Evolutionary conservation across 192 early-diverging fungal genomes (phyloP).

Genomic region (Gryganskiella cystojenkinii): DNA sequence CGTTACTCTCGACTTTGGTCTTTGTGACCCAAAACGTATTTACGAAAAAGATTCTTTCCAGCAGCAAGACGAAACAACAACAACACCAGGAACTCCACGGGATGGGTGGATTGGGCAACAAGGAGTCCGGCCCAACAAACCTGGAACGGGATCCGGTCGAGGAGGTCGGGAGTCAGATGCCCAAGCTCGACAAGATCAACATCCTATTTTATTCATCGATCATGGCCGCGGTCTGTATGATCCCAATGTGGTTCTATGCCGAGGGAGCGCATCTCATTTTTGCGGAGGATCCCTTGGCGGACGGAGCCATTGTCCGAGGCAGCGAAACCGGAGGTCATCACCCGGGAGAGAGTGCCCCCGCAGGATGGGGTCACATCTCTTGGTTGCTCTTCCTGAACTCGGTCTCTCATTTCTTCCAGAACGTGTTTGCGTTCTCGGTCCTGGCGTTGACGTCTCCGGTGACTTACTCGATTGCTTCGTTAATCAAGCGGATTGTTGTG

Average conservation of each 20-base stretch:
- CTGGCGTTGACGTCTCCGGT: conserved; percentile 82
- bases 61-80: conserved; percentile 35
- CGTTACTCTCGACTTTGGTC: conserved; percentile 79
- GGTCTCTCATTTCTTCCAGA: conserved; percentile 83
- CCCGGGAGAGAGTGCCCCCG: conserved; percentile 21
- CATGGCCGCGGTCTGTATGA: conserved; percentile 80
- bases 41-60: conserved; percentile 82
- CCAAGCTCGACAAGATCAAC: conserved; percentile 88
- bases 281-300: conserved; percentile 27
- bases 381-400: conserved; percentile 82
- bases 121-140: conserved; percentile 10
- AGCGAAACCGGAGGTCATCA: conserved; percentile 2
- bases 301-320: not conserved
- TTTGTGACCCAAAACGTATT: conserved; percentile 93
- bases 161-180: not conserved
- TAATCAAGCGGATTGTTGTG: conserved; percentile 91
- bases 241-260: conserved; percentile 82
- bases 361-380: conserved; percentile 71
- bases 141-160: conserved; percentile 14
- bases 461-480: conserved; percentile 86
- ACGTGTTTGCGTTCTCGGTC: conserved; percentile 82
- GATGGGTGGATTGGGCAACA: conserved; percentile 35
- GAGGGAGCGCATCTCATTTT: conserved; percentile 63
- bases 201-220: conserved; percentile 83
- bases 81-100: conserved; percentile 22